Base-by-base conservation (phyloP, 2,329 filamentous ascomycete genomes). In the Nigrograna mackinnonii region DNA sequence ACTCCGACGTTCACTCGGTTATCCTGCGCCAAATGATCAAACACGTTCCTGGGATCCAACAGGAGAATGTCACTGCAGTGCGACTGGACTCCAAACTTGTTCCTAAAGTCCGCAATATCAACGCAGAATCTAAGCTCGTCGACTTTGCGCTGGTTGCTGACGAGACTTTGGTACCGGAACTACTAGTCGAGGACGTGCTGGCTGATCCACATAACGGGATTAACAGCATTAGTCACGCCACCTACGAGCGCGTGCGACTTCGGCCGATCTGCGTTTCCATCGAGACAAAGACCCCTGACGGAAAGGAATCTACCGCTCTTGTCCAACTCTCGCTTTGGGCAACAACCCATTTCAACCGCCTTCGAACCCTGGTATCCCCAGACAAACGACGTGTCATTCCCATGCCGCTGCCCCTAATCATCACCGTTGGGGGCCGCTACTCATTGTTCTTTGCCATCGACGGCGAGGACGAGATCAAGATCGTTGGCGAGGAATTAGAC, bases 271-370 rank as follows among this genome's bases (percentile, higher is more conserved):
- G 24, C 16, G 22, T 45, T 11, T 41, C 37, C 22, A 45, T 45
- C 19, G 33, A 45, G 38, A 45, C 43, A 5, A 41, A 45, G 17
- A 39, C 35, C n/a, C 42, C 42, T 14, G 30, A 45, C 36, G 46
- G 42, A 18, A 39, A 28, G n/a, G 37, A 46, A 43, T 39, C 36
- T 16, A 35, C 38, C n/a, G 43, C 38, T 6, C 36, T 45, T 17
- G 39, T 24, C 6, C 42, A 49, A 24, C 46, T 46, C 35, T 44
- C 46, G 5, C 30, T 43, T 13, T 49, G 35, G 43, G 42, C 28
- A 35, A 36, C 46, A 28, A 39, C 42, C 9, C 38, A 49, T 24
- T 46, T 49, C 35, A 39, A 43, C 26, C 39, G 43, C 14, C 39
- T 49, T n/a, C 40, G 39, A 14, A 45, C 43, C 22, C 26, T 45